phyloP scores from a whole-genome alignment of 2,329 filamentous ascomycete species.

The Cladophialophora yegresii region DNA sequence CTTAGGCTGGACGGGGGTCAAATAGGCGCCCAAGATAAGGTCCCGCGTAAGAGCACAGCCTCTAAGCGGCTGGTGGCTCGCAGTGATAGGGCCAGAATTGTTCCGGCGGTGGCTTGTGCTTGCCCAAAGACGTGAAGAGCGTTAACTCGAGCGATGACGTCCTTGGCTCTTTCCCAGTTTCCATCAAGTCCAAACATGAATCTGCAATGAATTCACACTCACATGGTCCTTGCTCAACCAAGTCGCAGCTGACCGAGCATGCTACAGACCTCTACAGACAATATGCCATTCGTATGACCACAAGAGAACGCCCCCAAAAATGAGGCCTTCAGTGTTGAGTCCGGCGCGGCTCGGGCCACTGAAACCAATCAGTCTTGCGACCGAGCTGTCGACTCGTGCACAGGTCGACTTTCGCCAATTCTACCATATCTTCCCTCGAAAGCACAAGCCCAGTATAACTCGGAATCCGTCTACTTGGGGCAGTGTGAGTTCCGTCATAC shows the following conservation, averaged over 20 bases:
- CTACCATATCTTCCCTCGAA: background rate
- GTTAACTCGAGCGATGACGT: conserved; percentile 3
- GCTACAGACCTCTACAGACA: background rate
- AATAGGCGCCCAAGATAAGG: conserved; percentile 1
- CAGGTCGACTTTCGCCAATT: background rate
- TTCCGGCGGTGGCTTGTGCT: conserved; percentile 8
- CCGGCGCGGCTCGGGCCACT: conserved; percentile 7
- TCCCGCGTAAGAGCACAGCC: background rate
- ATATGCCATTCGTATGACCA: background rate
- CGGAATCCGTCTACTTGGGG: background rate
- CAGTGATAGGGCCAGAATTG: conserved; percentile 7
- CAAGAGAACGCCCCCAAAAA: background rate
- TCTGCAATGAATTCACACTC: background rate
- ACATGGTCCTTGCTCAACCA: background rate
- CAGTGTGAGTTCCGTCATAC: background rate
- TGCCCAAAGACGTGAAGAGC: background rate
- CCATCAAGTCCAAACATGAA: background rate
- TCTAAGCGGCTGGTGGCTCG: background rate
- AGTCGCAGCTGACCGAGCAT: background rate
- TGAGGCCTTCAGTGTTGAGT: background rate
- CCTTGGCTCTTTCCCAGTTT: background rate
- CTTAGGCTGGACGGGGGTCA: background rate
- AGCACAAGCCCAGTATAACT: background rate
- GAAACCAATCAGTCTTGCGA: conserved; percentile 5
- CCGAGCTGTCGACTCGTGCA: background rate